Conservation (phyloP, 805 yeast species). For the Pachysolen tannophilus region DNA sequence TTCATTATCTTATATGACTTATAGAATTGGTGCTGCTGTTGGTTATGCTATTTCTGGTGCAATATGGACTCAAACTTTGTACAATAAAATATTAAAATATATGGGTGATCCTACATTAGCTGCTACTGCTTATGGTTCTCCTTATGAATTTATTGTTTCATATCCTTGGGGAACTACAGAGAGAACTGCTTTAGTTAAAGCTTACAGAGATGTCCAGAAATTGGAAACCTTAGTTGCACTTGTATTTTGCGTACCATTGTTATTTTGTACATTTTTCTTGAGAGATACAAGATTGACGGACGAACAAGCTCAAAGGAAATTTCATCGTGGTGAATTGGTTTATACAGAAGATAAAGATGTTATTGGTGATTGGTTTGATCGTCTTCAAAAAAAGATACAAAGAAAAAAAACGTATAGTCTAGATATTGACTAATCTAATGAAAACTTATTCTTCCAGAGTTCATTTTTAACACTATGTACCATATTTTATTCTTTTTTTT, state of each 20-base stretch:
- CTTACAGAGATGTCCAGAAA: slow-evolving; percentile 54
- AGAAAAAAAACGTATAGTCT: too few relatives aligned
- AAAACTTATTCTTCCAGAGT: too few relatives aligned
- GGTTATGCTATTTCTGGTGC: slow-evolving; percentile 65
- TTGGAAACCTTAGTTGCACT: slow-evolving; percentile 48
- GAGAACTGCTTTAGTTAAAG: slow-evolving; percentile 46
- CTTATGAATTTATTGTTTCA: slow-evolving; percentile 37
- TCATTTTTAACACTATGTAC: too few relatives aligned
- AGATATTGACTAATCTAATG: too few relatives aligned
- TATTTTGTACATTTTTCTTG: slow-evolving; percentile 37
- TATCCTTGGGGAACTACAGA: slow-evolving; percentile 59
- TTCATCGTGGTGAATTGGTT: too few relatives aligned
- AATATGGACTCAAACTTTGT: slow-evolving; percentile 58
- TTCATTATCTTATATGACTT: slow-evolving; percentile 48
- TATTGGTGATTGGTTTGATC: too few relatives aligned
- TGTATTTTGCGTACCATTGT: slow-evolving; percentile 45
- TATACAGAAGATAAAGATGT: too few relatives aligned
- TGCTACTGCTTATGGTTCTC: slow-evolving; percentile 39
- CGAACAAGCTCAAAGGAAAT: too few relatives aligned
- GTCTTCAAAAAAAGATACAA: too few relatives aligned
- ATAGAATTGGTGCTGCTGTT: slow-evolving; percentile 55
- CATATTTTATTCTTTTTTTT: too few relatives aligned
- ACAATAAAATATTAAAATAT: slow-evolving; percentile 29
- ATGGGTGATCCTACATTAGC: slow-evolving; percentile 30
- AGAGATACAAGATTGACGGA: slow-evolving; percentile 41